Base-by-base conservation (phyloP, 306 rosid genomes). In the Cucumis cinereus region DNA sequence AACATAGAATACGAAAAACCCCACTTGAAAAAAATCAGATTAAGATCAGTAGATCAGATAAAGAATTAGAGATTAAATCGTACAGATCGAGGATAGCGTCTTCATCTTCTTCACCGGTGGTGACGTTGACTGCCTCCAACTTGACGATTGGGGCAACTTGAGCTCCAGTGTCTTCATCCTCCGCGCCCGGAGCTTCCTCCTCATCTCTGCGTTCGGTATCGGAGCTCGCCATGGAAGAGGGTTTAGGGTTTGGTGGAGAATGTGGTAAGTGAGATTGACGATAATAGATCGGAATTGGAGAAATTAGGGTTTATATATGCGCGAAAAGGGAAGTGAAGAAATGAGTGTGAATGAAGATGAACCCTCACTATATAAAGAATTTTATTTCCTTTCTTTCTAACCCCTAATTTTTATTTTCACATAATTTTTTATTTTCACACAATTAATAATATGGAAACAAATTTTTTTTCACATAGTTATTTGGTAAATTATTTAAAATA, bases 121-220 rank as follows among this genome's bases (percentile, higher is more conserved):
- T 76, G 1, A 93, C 90, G 43, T 89, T 77, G 52, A 93, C 90
- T 69, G 79, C 97, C 74, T 93, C 93, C 14, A 95, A 97, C 73
- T 80, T 84, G 80, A 95, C 98, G 84, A 94, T 94, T 24, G 99
- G 99, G 56, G 96, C 99, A 12, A 94, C 90, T 66, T 90, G 95
- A 16, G 99, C 99, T 45, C 99, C 98, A 68, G 99, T 94, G 74
- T 94, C 99, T 69, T 94, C 99, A 63, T 94, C 99, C 3, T 94
- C 99, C 28, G 81, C 97, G 78, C 88, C 88, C 7, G 91, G 89
- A 26, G 89, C 87, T 8, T 88, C 97, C 64, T 89, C 99, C 8
- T 92, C 99, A n/a, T 90, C 98, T 22, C 92, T 86, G 91, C 89
- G 97, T 71, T 89, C 91, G 76, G 95, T 85, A 52, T 90, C 93